Evolutionary conservation across 2,329 filamentous ascomycete species (phyloP), one percentile per base, ranked within the genome.

Genomic region (Sphaerostilbella broomeana): DNA sequence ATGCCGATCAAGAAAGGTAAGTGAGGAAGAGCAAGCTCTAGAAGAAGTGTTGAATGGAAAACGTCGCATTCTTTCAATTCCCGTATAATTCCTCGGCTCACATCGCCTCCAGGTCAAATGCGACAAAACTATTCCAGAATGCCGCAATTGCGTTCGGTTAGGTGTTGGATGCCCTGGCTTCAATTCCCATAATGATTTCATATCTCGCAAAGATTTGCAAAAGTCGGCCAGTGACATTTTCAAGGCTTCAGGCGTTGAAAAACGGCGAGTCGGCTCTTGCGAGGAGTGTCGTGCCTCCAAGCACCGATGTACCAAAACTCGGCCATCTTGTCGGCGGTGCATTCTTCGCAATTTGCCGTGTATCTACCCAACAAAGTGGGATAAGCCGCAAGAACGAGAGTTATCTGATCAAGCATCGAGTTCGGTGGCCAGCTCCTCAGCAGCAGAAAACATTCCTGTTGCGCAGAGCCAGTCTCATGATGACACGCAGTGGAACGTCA

Each of bases 321-420:
- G 47, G n/a, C 55, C 54, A 5, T 41, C 43, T 18, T 57, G 55
- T 39, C 47, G 46, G 13, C 46, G 54, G n/a, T 57, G 55, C 34
- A 41, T 46, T n/a, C 21, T 49, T n/a, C 43, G 46, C 19, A 43
- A 41, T 13, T 37, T 47, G 27, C 32, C 44, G 7, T 54, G 51
- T 32, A 42, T 37, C 26, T 54, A 54, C 30, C 43, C 43, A 8
- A 40, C 34, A 17, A 44, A 41, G 27, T 36, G 33, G 2, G 45
- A 48, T 4, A 39, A 46, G 27, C 39, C 30, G 26, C 31, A 21
- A 9, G 39, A 42, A 15, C 39, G 39, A 16, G 34, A 42, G 31
- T 27, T 33, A 7, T 42, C 39, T 9, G 30, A 32, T 25, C 39
- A 42, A n/a, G 33, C 39, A 12, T 19, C 39, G 25, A 37, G 39